A percentile compares a stretch with the other conserved stretches of the same genome.
These are phyloP conservation scores for Xerocomus brunneocitrinus DNA, from an alignment of 768 basidiomycete genomes.

Conservation along the genomic window DNA sequence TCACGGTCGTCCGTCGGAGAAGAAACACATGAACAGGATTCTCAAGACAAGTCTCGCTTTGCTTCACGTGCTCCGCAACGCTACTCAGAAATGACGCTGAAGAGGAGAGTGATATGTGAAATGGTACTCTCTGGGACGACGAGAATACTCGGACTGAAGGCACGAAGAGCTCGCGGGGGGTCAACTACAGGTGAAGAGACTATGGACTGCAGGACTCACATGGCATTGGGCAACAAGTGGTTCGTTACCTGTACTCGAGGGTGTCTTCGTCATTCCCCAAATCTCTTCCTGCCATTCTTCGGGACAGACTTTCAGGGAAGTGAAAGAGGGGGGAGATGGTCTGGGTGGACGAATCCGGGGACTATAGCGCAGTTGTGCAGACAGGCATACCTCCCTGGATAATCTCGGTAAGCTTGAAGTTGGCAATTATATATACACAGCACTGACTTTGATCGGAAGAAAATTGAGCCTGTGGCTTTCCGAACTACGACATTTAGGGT, in stretches of 20 bases:
- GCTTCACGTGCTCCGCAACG: slow-evolving; percentile 6
- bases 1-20: slow-evolving; percentile 48
- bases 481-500: slow-evolving; percentile 24
- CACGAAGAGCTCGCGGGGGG: slow-evolving; percentile 48
- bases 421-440: not conserved
- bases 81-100: slow-evolving; percentile 34
- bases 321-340: slow-evolving; percentile 22
- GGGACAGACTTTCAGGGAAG: slow-evolving; percentile 24
- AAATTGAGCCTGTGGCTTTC: slow-evolving; percentile 16
- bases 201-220: slow-evolving; percentile 15
- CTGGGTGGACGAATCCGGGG: slow-evolving; percentile 31
- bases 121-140: slow-evolving; percentile 53
- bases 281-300: slow-evolving; percentile 34
- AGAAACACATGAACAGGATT: slow-evolving; percentile 47
- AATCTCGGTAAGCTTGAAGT: slow-evolving; percentile 1
- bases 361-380: slow-evolving; percentile 23
- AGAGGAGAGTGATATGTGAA: slow-evolving; percentile 60
- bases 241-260: slow-evolving; percentile 3
- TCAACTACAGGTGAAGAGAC: not conserved
- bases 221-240: slow-evolving; percentile 26
- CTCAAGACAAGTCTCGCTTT: slow-evolving; percentile 9
- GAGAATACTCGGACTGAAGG: slow-evolving; percentile 58
- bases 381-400: slow-evolving; percentile 21
- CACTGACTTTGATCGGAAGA: slow-evolving; percentile 21
- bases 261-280: slow-evolving; percentile 23